Conservation (phyloP, 73 alveolate species). For the Effrenium voratum region DNA sequence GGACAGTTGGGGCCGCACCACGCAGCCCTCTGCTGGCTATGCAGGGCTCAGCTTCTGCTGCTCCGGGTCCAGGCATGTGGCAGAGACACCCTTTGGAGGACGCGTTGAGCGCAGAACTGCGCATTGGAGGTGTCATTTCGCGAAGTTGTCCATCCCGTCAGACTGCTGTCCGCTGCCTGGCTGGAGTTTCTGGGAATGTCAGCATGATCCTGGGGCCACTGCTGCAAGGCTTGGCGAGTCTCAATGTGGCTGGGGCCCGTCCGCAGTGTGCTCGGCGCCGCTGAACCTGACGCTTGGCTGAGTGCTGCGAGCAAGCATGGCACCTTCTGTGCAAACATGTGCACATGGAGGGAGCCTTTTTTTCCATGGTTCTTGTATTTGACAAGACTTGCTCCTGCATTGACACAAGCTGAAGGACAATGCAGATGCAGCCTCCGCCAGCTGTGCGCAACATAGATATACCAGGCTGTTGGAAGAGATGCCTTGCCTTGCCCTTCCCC, state of each 20-base stretch:
- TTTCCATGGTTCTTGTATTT: too few species aligned
- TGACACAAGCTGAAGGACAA: too few species aligned
- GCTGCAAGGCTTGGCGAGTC: conserved; percentile 45
- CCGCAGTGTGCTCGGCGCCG: conserved; percentile 21
- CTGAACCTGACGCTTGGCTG: not conserved
- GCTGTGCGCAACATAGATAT: too few species aligned
- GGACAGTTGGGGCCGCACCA: not conserved
- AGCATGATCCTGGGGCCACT: not conserved
- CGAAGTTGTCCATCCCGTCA: not conserved
- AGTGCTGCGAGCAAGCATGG: not conserved
- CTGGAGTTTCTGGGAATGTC: not conserved
- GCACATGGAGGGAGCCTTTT: too few species aligned
- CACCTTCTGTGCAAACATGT: too few species aligned
- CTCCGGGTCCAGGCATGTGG: conserved; percentile 3
- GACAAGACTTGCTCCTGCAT: too few species aligned
- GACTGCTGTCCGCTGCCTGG: conserved; percentile 49
- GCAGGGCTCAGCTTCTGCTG: not conserved
- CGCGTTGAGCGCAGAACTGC: not conserved
- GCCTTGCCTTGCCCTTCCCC: too few species aligned
- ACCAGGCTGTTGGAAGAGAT: too few species aligned
- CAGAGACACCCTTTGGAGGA: not conserved
- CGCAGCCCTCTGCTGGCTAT: not conserved
- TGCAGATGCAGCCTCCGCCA: too few species aligned
- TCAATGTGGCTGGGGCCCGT: conserved; percentile 35
- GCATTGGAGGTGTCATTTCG: not conserved